Conservation (phyloP, 2,329 filamentous ascomycete genomes). For the Penicillium sp. region DNA sequence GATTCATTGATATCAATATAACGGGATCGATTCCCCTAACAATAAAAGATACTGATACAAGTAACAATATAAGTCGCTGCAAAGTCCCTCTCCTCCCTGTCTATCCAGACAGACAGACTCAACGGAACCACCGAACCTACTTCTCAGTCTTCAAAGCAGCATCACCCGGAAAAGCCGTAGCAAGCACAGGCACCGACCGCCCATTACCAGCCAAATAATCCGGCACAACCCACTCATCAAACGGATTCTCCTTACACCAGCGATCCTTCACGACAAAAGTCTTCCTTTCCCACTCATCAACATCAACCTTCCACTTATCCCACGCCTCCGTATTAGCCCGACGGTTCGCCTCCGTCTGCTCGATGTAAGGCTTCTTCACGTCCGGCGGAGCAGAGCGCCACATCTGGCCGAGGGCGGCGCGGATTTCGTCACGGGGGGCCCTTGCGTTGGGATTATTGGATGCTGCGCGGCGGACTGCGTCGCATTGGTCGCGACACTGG, state of each 20-base stretch:
- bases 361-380: constrained; percentile 71
- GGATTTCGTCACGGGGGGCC: constrained; percentile 66
- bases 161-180: neutral
- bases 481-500: constrained; percentile 60
- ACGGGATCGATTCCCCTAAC: constrained; percentile 1
- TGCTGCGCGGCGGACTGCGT: constrained; percentile 62
- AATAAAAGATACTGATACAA: neutral
- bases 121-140: neutral
- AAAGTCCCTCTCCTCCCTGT: too few relatives aligned
- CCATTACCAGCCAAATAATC: neutral
- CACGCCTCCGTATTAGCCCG: constrained; percentile 60
- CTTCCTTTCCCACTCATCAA: constrained; percentile 48
- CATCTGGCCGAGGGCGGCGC: constrained; percentile 79
- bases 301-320: constrained; percentile 68
- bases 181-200: constrained; percentile 7
- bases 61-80: too few relatives aligned
- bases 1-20: constrained; percentile 4
- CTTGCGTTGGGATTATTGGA: constrained; percentile 67
- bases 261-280: constrained; percentile 39
- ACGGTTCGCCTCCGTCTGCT: constrained; percentile 69
- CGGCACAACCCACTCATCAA: constrained; percentile 30
- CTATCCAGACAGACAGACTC: too few relatives aligned
- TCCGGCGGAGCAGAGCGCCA: constrained; percentile 75
- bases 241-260: constrained; percentile 41
- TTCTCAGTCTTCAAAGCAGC: constrained; percentile 2